Percentiles rank a stretch among this genome's conserved stretches.
These are phyloP conservation scores for maize (Zea mays) DNA, from an alignment of 176 grass and related monocot genomes.

Conservation along the genomic window Zm-B73-REFERENCE-NAM-5.0 NC_050101.1:148014501-148015000, in stretches of 20 bases:
- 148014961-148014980: neutral
- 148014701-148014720: no score
- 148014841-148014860: neutral
- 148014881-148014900: neutral
- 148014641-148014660: no score
- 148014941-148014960: conserved; percentile 15
- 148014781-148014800: conserved; percentile 5
- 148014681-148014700: no score
- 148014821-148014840: neutral
- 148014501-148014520: no score
- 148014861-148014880: neutral
- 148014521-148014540: no score
- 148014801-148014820: conserved; percentile 16
- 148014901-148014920: neutral
- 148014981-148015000: conserved; percentile 11
- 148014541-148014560: no score
- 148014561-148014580: no score
- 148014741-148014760: neutral
- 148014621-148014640: no score
- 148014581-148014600: no score
- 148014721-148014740: no score
- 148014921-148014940: neutral
- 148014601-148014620: no score
- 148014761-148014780: conserved; percentile 25
- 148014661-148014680: no score